Evolutionary conservation across 768 basidiomycete genomes (phyloP), one percentile per base, ranked within the genome.

Genomic region (Tulasnella sp.): DNA sequence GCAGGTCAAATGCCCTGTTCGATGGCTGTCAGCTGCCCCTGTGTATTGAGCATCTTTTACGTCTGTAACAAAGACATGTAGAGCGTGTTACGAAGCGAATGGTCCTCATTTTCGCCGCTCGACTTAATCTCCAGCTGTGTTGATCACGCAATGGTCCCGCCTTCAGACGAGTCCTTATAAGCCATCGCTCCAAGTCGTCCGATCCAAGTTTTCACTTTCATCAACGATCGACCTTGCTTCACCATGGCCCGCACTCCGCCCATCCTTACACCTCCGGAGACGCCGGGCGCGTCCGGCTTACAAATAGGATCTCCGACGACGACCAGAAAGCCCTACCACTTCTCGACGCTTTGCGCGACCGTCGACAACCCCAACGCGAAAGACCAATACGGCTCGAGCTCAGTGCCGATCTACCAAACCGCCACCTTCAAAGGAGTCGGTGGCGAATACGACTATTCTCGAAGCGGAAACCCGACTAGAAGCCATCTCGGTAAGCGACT

Each of bases 361-460:
- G 93, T 96, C 72, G 94, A 96, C 77, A 92, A 93, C 76, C 94
- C 94, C 0, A 85, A 85, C 71, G 90, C 90, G 81, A 95, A 96
- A 80, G 96, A 99, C 81, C 96, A 98, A 82, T 90, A 95, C 79
- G 95, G 95, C 22, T 89, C 92, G 73, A 94, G 91, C 76, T 91
- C 90, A 7, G 94, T 98, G 1, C 97, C 97, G 26, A 98, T 99
- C 81, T 99, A 98, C 81, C 97, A 98, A 82, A 91, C 94, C 0
- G 88, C 97, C 8, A 99, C 97, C 0, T 98, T 99, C 87, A 98
- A 98, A 82, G 97, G 96, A 62, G 82, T 96, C 52, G 85, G 84
- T 19, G 92, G 90, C 67, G 86, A 89, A 77, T 99, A 95, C 78
- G 96, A 98, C 81, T 99, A 98, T 81, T 86, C 91, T 14, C 85